Evolutionary conservation across 176 grass and related monocot genomes (phyloP), one percentile per base, ranked within the genome.

Genomic region (Calamus simplicifolius): DNA sequence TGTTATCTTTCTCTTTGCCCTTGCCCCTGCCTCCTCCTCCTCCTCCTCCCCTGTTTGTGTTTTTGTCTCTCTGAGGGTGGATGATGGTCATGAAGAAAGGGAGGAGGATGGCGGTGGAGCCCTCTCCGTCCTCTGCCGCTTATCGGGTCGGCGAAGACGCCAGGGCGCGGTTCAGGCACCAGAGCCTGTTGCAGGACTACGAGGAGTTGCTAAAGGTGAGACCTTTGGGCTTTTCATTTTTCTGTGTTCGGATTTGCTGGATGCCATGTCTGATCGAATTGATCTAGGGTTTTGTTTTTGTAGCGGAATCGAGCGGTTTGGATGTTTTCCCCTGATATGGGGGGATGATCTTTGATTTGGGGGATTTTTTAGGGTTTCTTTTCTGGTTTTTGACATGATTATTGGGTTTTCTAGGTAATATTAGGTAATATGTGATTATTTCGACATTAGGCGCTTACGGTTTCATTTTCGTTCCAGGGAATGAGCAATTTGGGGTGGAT

Each of bases 101-200:
- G 29, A 69, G 27, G 64, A 21, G 27, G 66, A 19, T 69, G 29
- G 1, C 57, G 60, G 16, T 50, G 68, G 68, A 27, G 58, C 6
- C 38, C 57, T 61, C 61, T 7, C 54, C 57, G 1, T 53, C 56
- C 8, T 66, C 77, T 23, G 27, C 62, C 58, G 48, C 7, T 31
- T 48, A 17, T 73, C 61, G 12, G 43, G 68, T 50, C 18, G 48
- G 29, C 13, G 68, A 19, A 16, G 68, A 52, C 5, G 71, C 54
- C 28, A 76, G 72, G 68, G 71, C 71, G 6, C 56, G 59, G 71
- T 61, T 81, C 28, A 69, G 72, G 71, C 72, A 81, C 64, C 71
- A 57, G 29, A 69, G 60, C 55, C 82, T 90, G 14, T 66, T 90
- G 25, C 82, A 73, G 59, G 87, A 90, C 69, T 90, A 85, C 56